These are phyloP conservation scores for Blechomonas ayalai DNA, from an alignment of 208 protist genomes.

Conservation along the genomic window DNA sequence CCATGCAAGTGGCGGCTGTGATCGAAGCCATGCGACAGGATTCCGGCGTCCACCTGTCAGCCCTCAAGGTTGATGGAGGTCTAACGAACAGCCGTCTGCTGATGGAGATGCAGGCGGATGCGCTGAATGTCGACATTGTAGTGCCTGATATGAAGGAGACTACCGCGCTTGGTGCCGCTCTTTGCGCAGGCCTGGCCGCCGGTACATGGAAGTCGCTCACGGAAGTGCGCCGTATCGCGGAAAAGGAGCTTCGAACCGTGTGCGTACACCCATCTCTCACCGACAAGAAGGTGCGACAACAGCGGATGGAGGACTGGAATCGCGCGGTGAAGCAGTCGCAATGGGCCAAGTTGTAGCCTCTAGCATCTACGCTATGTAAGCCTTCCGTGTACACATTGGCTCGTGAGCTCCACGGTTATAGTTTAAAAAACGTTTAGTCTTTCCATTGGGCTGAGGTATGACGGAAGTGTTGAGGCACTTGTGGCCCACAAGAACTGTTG, in stretches of 20 bases:
- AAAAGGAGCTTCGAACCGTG: slow-evolving; percentile 17
- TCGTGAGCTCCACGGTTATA: too few relatives aligned
- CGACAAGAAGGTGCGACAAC: slow-evolving; percentile 17
- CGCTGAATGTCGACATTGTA: slow-evolving; percentile 61
- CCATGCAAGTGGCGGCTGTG: slow-evolving; percentile 87
- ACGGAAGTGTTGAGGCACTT: too few relatives aligned
- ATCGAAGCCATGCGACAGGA: slow-evolving; percentile 82
- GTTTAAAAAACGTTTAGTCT: too few relatives aligned
- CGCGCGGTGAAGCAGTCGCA: slow-evolving; percentile 34
- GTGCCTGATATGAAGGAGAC: slow-evolving; percentile 66
- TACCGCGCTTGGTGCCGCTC: slow-evolving; percentile 66
- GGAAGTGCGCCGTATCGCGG: slow-evolving; percentile 22
- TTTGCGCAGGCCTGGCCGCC: slow-evolving; percentile 62
- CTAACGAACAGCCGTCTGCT: slow-evolving; percentile 86
- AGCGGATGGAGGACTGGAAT: slow-evolving; percentile 36
- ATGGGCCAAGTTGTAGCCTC: slow-evolving; percentile 76
- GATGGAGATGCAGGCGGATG: slow-evolving; percentile 94
- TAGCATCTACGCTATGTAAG: too few relatives aligned
- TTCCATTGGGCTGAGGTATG: too few relatives aligned
- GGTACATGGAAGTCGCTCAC: slow-evolving; percentile 61
- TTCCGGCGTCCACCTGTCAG: slow-evolving; percentile 34
- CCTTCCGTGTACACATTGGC: too few relatives aligned
- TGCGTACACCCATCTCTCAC: slow-evolving; percentile 18
- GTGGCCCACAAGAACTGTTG: too few relatives aligned
- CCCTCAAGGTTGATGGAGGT: slow-evolving; percentile 95